Base-by-base conservation (phyloP, 2,329 filamentous ascomycete genomes). In the Pestalotiopsis fici region DNA sequence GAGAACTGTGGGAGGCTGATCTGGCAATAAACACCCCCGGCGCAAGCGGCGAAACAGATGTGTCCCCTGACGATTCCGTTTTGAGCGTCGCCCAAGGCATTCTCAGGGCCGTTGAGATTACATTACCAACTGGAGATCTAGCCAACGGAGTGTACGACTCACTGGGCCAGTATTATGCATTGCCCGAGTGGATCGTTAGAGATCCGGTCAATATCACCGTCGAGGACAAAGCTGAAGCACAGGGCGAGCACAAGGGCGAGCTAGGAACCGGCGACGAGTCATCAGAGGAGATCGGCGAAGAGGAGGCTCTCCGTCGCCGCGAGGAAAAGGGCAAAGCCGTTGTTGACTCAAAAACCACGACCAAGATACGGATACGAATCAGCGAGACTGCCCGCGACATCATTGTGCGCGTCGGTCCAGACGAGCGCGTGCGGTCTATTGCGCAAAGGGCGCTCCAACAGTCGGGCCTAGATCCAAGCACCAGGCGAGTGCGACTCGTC, bases 1-100 rank as follows among this genome's bases (percentile, higher is more conserved):
- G 92, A 69, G 82, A 93, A 6, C 78, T 97, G 69, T 91, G 91
- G 81, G 84, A 85, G 12, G 83, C 85, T 0, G 85, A 87, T 27
- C 43, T 65, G 3, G 67, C 64, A 11, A 64, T 66, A 15, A 63
- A 25, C 12, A 84, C 81, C 0, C 76, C 82, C 35, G 71, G 83
- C 47, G 79, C 81, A 59, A 13, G 68, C 39, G 9, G 69, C 62
- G 69, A 71, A 2, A 71, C 71, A 7, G 71, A 73, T 9, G 78
- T 79, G 27, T 74, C 80, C 2, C 81, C 82, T 47, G 78, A 77
- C 3, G 74, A 75, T 3, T 75, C 80, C 11, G 83, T 77, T 3
- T 75, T 93, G 9, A 84, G 82, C 31, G 93, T 90, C 2, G 95
- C 95, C 6, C 94, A 98, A 81, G 88, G 87, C 66, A 91, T 98